phyloP scores from a whole-genome alignment of 2,329 filamentous ascomycete genomes.

The Tricladium varicosporioides region DNA sequence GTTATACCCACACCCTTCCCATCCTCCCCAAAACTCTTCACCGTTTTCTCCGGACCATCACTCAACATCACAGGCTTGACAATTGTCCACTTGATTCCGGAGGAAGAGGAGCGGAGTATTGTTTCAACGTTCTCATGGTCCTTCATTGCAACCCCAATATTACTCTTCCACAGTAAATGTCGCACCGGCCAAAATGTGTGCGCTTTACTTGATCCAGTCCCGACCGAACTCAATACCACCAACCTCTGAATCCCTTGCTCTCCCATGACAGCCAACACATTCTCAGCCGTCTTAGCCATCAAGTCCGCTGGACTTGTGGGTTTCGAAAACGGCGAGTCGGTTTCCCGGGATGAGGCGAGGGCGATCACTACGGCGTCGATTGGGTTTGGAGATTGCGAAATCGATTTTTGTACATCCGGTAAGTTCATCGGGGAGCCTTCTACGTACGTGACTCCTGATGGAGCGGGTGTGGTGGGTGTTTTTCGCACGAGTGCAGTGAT shows the following conservation, averaged over 20 bases:
- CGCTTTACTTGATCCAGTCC: slow-evolving; percentile 44
- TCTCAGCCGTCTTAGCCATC: slow-evolving; percentile 44
- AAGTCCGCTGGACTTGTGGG: slow-evolving; percentile 43
- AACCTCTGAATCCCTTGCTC: slow-evolving; percentile 38
- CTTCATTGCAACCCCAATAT: slow-evolving; percentile 41
- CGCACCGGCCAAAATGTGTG: slow-evolving; percentile 43
- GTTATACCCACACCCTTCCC: slow-evolving; percentile 17
- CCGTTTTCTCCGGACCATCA: slow-evolving; percentile 15
- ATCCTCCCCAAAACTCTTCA: slow-evolving; percentile 28
- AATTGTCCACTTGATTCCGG: slow-evolving; percentile 21
- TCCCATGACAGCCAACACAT: slow-evolving; percentile 39
- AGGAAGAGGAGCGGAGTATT: too few relatives aligned
- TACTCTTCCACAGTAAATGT: slow-evolving; percentile 44
- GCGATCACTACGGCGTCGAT: slow-evolving; percentile 46
- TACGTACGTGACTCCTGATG: too few relatives aligned
- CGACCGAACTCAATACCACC: slow-evolving; percentile 50
- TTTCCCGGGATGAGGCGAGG: slow-evolving; percentile 45
- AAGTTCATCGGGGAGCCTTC: too few relatives aligned
- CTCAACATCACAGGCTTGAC: slow-evolving; percentile 20
- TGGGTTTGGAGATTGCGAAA: neutral
- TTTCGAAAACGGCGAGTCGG: slow-evolving; percentile 47
- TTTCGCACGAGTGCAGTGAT: too few relatives aligned
- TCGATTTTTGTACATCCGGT: too few relatives aligned
- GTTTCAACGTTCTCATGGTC: slow-evolving; percentile 42
- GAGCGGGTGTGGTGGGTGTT: too few relatives aligned